A percentile compares a stretch with the other conserved stretches of the same genome.
Evolutionary conservation across 2,329 filamentous ascomycete genomes (phyloP).

Genomic region (Nigrospora oryzae): DNA sequence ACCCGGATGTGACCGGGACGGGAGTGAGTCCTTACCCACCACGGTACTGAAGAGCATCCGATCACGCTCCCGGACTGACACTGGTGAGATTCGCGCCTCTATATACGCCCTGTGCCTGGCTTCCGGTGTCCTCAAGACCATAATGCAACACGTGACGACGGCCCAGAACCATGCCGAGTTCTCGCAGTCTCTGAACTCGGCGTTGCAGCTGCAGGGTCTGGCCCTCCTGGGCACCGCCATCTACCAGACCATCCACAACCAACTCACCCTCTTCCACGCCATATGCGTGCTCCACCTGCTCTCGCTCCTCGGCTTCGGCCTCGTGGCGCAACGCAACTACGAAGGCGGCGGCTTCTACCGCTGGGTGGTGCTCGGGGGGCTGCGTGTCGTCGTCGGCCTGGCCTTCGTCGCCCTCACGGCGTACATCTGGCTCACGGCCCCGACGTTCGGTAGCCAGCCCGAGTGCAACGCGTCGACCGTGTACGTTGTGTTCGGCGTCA

Average conservation of each 20-base stretch:
- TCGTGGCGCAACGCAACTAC: constrained; percentile 6
- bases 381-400: constrained; percentile 1
- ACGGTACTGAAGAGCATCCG: not conserved
- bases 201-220: constrained; percentile 7
- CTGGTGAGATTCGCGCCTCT: constrained; percentile 4
- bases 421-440: constrained; percentile 9
- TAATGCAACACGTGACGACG: constrained; percentile 18
- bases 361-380: not conserved
- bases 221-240: constrained; percentile 8
- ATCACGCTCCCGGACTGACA: not conserved
- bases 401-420: constrained; percentile 8
- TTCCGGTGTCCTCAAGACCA: constrained; percentile 1
- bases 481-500: constrained; percentile 10
- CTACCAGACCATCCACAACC: constrained; percentile 3
- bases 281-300: constrained; percentile 8
- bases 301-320: constrained; percentile 8
- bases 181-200: constrained; percentile 3
- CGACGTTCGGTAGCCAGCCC: constrained; percentile 8
- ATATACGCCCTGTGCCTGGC: constrained; percentile 6
- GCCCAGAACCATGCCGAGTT: constrained; percentile 14
- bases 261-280: constrained; percentile 8
- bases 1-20: constrained; percentile 18
- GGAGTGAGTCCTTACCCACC: constrained; percentile 1
- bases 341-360: not conserved
- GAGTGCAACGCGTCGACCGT: constrained; percentile 8